Evolutionary conservation across 768 basidiomycete genomes (phyloP).

Genomic region (Rubroboletus pulcherrimus): DNA sequence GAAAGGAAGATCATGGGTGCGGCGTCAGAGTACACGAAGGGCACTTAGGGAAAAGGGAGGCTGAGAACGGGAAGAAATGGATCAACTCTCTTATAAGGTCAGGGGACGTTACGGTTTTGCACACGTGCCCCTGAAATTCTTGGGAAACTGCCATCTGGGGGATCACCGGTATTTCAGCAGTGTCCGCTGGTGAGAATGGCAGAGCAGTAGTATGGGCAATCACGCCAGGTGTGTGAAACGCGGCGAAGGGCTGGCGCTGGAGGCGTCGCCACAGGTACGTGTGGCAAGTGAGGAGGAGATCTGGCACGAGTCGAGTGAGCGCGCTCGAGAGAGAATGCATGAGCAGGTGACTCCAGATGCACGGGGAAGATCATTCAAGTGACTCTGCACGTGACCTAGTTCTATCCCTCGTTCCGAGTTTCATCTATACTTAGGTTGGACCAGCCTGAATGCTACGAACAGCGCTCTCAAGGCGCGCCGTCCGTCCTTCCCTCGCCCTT

Average conservation of each 20-base stretch:
- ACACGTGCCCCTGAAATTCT: slow-evolving; percentile 15
- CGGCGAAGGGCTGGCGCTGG: background rate
- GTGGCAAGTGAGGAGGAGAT: background rate
- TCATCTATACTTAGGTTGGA: background rate
- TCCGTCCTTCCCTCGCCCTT: background rate
- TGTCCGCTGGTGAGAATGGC: background rate
- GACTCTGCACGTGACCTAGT: background rate
- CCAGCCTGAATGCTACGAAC: slow-evolving; percentile 11
- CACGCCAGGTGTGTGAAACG: background rate
- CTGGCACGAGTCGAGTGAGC: background rate
- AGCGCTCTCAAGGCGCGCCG: background rate
- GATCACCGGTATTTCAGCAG: slow-evolving; percentile 5
- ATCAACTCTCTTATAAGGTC: slow-evolving; percentile 17
- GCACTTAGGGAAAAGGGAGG: background rate
- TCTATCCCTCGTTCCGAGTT: too few relatives aligned
- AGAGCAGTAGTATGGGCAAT: background rate
- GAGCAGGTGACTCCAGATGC: too few relatives aligned
- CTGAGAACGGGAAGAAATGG: background rate
- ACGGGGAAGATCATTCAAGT: background rate
- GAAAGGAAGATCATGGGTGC: slow-evolving; percentile 36
- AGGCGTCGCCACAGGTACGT: background rate
- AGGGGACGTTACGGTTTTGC: too few relatives aligned
- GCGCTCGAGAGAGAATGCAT: too few relatives aligned
- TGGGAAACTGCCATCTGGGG: background rate
- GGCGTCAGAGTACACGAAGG: slow-evolving; percentile 11